These are phyloP conservation scores for Ceratobasidium sp. DNA, from an alignment of 1,284 basidiomycete species.

Conservation along the genomic window DNA sequence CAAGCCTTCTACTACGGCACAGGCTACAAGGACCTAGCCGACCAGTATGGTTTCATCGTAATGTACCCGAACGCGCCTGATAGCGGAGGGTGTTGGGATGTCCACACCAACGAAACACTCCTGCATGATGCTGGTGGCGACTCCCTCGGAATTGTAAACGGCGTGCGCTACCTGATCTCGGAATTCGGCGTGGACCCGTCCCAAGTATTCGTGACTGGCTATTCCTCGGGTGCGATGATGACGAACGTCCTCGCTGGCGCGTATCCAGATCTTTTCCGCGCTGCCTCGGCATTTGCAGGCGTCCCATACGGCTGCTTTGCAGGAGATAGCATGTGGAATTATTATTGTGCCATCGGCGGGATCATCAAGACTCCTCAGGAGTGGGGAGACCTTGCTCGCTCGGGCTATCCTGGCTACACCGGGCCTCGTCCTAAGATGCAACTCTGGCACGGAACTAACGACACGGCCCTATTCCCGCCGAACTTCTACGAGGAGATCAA, in stretches of 20 bases:
- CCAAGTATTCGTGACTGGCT: constrained; percentile 66
- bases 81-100: constrained; percentile 69
- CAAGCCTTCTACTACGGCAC: constrained; percentile 67
- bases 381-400: constrained; percentile 65
- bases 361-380: constrained; percentile 63
- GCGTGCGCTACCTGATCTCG: constrained; percentile 65
- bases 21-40: constrained; percentile 63
- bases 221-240: constrained; percentile 73
- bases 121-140: constrained; percentile 71
- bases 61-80: constrained; percentile 58
- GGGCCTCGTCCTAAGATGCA: constrained; percentile 67
- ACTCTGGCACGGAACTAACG: constrained; percentile 69
- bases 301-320: constrained; percentile 70
- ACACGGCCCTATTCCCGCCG: constrained; percentile 65
- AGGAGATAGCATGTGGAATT: constrained; percentile 65
- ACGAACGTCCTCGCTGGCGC: constrained; percentile 68
- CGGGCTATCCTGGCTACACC: constrained; percentile 66
- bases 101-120: constrained; percentile 65
- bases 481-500: constrained; percentile 68
- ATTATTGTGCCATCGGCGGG: constrained; percentile 62
- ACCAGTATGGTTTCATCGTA: constrained; percentile 64
- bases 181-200: constrained; percentile 64
- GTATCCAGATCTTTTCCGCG: constrained; percentile 69
- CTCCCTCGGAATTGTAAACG: constrained; percentile 66
- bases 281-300: constrained; percentile 66